phyloP scores from a whole-genome alignment of 2,329 filamentous ascomycete species.

The Paecilomyces formosus region DNA sequence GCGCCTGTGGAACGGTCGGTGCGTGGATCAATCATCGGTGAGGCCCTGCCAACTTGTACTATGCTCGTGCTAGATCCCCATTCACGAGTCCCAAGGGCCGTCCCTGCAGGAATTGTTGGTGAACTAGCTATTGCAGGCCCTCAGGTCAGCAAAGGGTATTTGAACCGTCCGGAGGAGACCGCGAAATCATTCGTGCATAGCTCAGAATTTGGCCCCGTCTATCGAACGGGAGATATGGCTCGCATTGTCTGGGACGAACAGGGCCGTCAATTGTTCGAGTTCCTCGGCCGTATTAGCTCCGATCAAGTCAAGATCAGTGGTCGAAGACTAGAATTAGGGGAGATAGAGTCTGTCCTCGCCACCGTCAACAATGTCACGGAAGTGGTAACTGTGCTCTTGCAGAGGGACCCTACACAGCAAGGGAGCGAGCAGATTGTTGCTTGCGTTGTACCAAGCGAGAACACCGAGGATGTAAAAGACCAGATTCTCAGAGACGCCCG shows the following conservation, averaged over 20 bases:
- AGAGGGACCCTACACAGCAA: constrained; percentile 8
- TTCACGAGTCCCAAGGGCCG: constrained; percentile 20
- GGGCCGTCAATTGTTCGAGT: constrained; percentile 51
- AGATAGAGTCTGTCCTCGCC: constrained; percentile 50
- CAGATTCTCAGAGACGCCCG: constrained; percentile 10
- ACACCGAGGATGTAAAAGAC: constrained; percentile 3
- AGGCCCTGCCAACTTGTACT: constrained; percentile 27
- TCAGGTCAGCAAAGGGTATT: constrained; percentile 21
- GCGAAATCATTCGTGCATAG: constrained; percentile 18
- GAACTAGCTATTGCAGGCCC: constrained; percentile 37
- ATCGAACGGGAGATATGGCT: constrained; percentile 35
- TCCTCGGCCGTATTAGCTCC: constrained; percentile 67
- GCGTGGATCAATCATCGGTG: constrained; percentile 30
- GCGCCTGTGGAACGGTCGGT: constrained; percentile 11
- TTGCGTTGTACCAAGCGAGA: constrained; percentile 13
- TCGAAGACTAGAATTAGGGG: constrained; percentile 72
- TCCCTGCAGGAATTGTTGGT: constrained; percentile 36
- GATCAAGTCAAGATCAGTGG: constrained; percentile 83
- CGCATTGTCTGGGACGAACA: constrained; percentile 57
- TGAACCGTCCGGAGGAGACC: constrained; percentile 17
- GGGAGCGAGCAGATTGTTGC: constrained; percentile 19
- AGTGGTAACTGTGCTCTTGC: constrained; percentile 15
- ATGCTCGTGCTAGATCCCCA: constrained; percentile 20
- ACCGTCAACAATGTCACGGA: constrained; percentile 13
- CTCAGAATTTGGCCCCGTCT: constrained; percentile 40